These are phyloP conservation scores for Polygonum maritimum DNA, from an alignment of 148 eudicot species.

Conservation along the genomic window DNA sequence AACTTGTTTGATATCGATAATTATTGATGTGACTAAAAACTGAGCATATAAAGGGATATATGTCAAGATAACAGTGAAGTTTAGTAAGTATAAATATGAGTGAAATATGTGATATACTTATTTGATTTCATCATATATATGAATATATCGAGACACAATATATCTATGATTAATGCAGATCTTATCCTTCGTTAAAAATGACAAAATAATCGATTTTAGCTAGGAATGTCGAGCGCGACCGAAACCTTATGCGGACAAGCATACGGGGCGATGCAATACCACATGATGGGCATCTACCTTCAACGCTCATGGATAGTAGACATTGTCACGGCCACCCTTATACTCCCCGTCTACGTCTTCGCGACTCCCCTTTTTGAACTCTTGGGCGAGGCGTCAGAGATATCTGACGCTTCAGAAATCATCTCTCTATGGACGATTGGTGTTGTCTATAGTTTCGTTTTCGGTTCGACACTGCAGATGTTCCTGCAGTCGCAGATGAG, in stretches of 20 bases:
- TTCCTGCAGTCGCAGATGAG: slow-evolving; percentile 12
- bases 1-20: too few relatives aligned
- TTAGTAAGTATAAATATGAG: too few relatives aligned
- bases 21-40: too few relatives aligned
- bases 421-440: slow-evolving; percentile 14
- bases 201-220: background rate
- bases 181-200: background rate
- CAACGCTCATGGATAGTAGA: slow-evolving; percentile 18
- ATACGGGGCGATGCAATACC: slow-evolving; percentile 15
- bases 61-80: too few relatives aligned
- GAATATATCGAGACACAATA: too few relatives aligned
- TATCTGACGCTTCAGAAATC: background rate
- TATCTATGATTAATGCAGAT: too few relatives aligned
- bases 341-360: slow-evolving; percentile 14
- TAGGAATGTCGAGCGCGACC: slow-evolving; percentile 22
- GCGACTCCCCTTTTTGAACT: slow-evolving; percentile 8
- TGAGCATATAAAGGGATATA: too few relatives aligned
- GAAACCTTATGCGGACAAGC: slow-evolving; percentile 20
- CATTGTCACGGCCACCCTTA: background rate
- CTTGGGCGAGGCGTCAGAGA: background rate
- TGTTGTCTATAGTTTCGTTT: slow-evolving; percentile 6
- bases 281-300: slow-evolving; percentile 18
- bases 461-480: slow-evolving; percentile 11
- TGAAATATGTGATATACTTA: too few relatives aligned
- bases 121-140: too few relatives aligned